Evolutionary conservation across 73 alveolate species (phyloP).

Genomic region (Stentor roeselii): DNA sequence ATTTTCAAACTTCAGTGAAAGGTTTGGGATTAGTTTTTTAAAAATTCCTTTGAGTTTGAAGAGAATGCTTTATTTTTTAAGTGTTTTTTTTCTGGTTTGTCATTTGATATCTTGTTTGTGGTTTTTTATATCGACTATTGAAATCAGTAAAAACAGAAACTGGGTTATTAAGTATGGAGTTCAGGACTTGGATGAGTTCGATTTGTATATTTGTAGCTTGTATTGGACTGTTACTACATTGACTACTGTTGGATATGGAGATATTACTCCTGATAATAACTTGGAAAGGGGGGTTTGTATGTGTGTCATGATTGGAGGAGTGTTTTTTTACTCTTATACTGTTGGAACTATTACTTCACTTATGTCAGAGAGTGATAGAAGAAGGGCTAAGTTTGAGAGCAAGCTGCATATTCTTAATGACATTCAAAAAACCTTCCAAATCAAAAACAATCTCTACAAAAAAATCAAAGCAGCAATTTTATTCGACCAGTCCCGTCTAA

Average conservation of each 20-base stretch:
- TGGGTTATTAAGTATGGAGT: slow-evolving; percentile 64
- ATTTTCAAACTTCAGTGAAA: background rate
- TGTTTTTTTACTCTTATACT: slow-evolving; percentile 75
- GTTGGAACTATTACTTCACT: slow-evolving; percentile 76
- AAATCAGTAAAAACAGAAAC: slow-evolving; percentile 42
- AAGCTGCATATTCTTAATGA: slow-evolving; percentile 19
- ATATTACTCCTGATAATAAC: slow-evolving; percentile 49
- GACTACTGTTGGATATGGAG: slow-evolving; percentile 87
- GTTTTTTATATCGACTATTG: slow-evolving; percentile 54
- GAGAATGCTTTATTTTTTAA: slow-evolving; percentile 57
- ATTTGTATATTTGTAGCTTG: slow-evolving; percentile 48
- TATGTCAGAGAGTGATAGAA: slow-evolving; percentile 53
- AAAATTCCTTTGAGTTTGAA: slow-evolving; percentile 61
- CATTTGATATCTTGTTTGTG: slow-evolving; percentile 75
- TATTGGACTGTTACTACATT: slow-evolving; percentile 77
- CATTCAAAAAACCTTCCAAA: slow-evolving; percentile 20
- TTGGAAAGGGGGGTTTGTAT: slow-evolving; percentile 61
- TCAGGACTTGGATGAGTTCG: slow-evolving; percentile 32
- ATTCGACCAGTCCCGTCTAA: slow-evolving; percentile 28
- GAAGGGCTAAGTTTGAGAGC: slow-evolving; percentile 7
- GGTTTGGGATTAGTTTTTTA: background rate
- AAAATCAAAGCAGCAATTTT: slow-evolving; percentile 26
- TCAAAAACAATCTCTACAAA: slow-evolving; percentile 23
- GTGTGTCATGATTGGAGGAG: slow-evolving; percentile 73
- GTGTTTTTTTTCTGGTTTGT: slow-evolving; percentile 50